phyloP scores from a whole-genome alignment of 805 yeast genomes.

The Teunomyces lycoperdinae region DNA sequence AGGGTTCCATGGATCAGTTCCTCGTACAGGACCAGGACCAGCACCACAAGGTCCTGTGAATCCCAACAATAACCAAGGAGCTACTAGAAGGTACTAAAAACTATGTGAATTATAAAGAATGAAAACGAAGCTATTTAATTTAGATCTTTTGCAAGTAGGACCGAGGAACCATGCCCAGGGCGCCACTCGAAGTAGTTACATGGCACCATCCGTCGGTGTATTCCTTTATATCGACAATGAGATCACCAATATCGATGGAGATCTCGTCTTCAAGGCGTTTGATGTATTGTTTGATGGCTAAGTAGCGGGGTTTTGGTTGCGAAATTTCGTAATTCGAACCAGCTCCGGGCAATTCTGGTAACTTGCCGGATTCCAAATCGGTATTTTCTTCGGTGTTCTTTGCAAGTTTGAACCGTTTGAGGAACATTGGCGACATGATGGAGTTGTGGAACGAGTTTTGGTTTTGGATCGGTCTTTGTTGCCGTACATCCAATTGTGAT shows the following conservation, averaged over 20 bases:
- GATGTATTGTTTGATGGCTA: constrained; percentile 25
- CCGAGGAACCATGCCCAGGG: constrained; percentile 34
- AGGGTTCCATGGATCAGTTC: background rate
- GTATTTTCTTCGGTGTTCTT: constrained; percentile 7
- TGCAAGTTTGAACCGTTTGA: constrained; percentile 31
- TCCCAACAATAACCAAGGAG: background rate
- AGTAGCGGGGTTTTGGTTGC: constrained; percentile 8
- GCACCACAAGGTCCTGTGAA: background rate
- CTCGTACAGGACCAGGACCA: background rate
- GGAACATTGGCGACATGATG: constrained; percentile 27
- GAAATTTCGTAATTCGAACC: background rate
- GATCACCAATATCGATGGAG: constrained; percentile 28
- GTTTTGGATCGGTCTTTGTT: background rate
- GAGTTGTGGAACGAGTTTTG: background rate
- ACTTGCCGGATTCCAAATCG: background rate
- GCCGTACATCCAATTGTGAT: background rate
- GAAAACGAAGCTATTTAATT: background rate
- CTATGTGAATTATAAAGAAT: background rate
- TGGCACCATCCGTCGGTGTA: constrained; percentile 42
- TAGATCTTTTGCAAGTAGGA: constrained; percentile 19
- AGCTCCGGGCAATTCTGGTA: background rate
- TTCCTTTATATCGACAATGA: constrained; percentile 19
- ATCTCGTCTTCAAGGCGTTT: constrained; percentile 34
- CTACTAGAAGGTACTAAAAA: constrained; percentile 6
- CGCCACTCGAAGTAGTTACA: constrained; percentile 17